Conservation (phyloP, 75 land plant species). For the Selaginella tamariscina region DNA sequence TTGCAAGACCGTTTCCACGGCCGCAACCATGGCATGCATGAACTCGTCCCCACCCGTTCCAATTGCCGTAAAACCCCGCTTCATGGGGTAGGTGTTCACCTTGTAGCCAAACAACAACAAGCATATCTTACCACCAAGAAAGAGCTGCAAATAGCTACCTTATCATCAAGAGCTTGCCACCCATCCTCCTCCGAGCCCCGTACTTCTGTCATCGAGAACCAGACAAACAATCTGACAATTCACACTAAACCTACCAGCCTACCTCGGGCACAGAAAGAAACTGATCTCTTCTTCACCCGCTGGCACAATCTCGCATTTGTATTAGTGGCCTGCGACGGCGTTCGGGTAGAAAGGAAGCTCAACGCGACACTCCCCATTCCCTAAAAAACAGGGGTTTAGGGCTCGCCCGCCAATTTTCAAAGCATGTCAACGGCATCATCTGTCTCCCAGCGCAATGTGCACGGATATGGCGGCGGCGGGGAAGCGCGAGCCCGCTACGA, state of each 20-base stretch:
- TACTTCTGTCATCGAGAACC: no score
- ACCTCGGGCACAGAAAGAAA: no score
- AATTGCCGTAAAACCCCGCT: slow-evolving; percentile 83
- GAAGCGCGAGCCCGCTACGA: slow-evolving; percentile 53
- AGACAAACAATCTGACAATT: no score
- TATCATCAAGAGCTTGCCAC: slow-evolving; percentile 80
- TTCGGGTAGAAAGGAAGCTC: neutral
- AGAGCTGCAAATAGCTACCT: slow-evolving; percentile 56
- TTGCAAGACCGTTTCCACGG: slow-evolving; percentile 89
- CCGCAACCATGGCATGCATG: slow-evolving; percentile 88
- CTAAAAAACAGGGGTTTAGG: neutral
- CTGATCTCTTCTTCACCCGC: no score
- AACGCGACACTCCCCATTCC: neutral
- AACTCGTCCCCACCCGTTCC: slow-evolving; percentile 98
- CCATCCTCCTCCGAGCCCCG: no score
- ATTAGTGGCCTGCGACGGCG: no score
- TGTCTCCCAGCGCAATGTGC: neutral
- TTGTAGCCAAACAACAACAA: slow-evolving; percentile 15
- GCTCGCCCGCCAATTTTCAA: neutral
- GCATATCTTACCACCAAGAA: neutral
- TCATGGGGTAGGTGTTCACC: slow-evolving; percentile 90
- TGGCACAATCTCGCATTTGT: no score
- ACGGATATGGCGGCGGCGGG: neutral
- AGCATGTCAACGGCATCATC: neutral
- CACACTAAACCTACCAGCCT: no score